phyloP scores from a whole-genome alignment of 2,329 filamentous ascomycete genomes.

The Botrytis byssoidea region DNA sequence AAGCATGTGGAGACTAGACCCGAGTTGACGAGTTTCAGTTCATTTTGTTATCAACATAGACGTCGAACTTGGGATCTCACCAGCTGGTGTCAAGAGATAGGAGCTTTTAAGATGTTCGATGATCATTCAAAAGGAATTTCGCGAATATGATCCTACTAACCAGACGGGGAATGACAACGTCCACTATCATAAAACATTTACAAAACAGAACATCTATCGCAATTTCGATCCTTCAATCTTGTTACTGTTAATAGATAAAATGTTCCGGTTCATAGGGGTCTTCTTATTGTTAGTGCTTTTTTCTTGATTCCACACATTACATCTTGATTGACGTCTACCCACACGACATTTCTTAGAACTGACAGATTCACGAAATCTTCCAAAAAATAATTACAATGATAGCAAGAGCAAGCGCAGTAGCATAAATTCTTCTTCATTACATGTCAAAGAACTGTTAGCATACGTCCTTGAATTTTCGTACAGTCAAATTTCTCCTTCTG shows the following conservation, averaged over 20 bases:
- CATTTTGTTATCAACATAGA: neutral
- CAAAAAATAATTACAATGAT: neutral
- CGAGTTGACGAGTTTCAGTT: neutral
- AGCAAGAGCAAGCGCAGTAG: neutral
- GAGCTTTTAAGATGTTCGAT: neutral
- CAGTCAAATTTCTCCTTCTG: neutral
- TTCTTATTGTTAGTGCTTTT: neutral
- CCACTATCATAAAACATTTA: neutral
- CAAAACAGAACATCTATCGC: neutral
- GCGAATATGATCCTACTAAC: neutral
- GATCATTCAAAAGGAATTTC: neutral
- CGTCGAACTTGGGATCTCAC: neutral
- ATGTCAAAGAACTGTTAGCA: neutral
- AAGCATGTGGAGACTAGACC: neutral
- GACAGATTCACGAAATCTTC: neutral
- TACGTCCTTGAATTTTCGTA: neutral
- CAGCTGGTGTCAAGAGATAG: neutral
- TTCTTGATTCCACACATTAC: neutral
- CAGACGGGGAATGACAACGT: neutral
- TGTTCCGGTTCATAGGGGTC: neutral
- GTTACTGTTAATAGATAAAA: neutral
- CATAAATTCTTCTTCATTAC: neutral
- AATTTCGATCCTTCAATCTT: neutral
- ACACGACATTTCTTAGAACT: neutral
- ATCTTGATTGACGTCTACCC: neutral